These are phyloP conservation scores for Backusella psychrophila DNA, from an alignment of 192 early-diverging fungal genomes.

Conservation along the genomic window DNA sequence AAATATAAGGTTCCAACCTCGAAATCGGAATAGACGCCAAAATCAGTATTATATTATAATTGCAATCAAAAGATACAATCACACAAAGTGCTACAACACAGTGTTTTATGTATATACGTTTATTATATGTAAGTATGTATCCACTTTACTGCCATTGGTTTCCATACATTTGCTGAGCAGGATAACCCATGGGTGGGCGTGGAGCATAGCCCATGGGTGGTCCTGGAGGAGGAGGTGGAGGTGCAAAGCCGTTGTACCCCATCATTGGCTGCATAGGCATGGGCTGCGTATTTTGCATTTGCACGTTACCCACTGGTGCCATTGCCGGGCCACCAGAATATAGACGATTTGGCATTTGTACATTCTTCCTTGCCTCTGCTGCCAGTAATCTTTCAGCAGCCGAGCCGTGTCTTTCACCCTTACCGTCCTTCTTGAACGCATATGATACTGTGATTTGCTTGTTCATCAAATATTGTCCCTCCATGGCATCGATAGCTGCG, in stretches of 20 bases:
- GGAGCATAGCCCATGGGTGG: constrained; percentile 3
- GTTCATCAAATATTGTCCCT: constrained; percentile 94
- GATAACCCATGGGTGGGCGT: constrained; percentile 5
- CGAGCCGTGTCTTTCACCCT: constrained; percentile 95
- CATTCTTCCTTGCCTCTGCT: constrained; percentile 82
- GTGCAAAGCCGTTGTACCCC: not conserved
- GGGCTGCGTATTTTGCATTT: constrained; percentile 6
- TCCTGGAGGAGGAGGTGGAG: constrained; percentile 26
- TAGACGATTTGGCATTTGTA: constrained; percentile 64
- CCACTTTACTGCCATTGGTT: not conserved
- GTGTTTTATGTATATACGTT: not conserved
- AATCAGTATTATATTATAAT: too few species aligned
- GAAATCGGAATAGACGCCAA: too few species aligned
- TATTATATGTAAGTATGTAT: not conserved
- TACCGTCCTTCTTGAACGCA: constrained; percentile 98
- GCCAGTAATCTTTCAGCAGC: constrained; percentile 94
- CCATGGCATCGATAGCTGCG: constrained; percentile 97
- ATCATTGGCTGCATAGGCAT: constrained; percentile 10
- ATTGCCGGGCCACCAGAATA: constrained; percentile 57
- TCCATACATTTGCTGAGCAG: not conserved
- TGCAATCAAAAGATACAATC: not conserved
- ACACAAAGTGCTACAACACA: not conserved
- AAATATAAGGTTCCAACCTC: too few species aligned
- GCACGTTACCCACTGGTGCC: constrained; percentile 2
- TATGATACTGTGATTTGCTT: constrained; percentile 89